A percentile compares a stretch with the other conserved stretches of the same genome.
These are phyloP conservation scores for Petasospora rhodanensis DNA, from an alignment of 1,139 yeast genomes.

Conservation along the genomic window DNA sequence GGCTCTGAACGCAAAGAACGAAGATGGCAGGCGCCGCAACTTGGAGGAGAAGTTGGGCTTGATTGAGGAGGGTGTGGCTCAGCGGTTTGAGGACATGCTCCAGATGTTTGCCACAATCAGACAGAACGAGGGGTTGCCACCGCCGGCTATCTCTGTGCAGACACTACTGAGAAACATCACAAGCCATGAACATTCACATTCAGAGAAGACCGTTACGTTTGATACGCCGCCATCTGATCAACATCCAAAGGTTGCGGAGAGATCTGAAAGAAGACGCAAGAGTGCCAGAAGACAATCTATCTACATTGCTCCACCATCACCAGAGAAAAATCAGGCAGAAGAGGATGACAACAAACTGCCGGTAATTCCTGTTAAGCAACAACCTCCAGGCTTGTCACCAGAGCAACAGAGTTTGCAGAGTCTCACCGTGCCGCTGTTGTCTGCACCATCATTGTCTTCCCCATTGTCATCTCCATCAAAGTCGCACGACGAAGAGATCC, in stretches of 20 bases:
- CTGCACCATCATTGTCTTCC: too few relatives aligned
- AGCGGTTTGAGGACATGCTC: conserved; percentile 42
- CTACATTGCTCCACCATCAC: conserved; percentile 28
- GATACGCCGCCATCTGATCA: conserved; percentile 16
- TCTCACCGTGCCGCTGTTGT: too few relatives aligned
- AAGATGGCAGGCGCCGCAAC: conserved; percentile 29
- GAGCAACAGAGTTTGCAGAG: too few relatives aligned
- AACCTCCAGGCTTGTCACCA: too few relatives aligned
- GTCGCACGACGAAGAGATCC: conserved; percentile 4
- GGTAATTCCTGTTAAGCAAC: conserved; percentile 8
- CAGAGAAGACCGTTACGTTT: conserved; percentile 24
- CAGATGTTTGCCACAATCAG: conserved; percentile 36
- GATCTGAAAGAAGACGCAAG: conserved; percentile 31
- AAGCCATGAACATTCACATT: conserved; percentile 12
- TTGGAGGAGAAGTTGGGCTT: conserved; percentile 32
- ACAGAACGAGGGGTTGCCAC: conserved; percentile 31
- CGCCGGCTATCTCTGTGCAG: conserved; percentile 15
- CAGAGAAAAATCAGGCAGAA: conserved; percentile 2
- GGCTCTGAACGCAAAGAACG: conserved; percentile 30
- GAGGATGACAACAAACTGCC: not conserved
- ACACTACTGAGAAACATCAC: conserved; percentile 7
- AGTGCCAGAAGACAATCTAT: conserved; percentile 36
- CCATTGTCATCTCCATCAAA: too few relatives aligned
- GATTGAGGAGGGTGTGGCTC: conserved; percentile 40
- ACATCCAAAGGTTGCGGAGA: conserved; percentile 18